Conservation (phyloP, 371 early-diverging fungal genomes). For the Mucor saturninus region DNA sequence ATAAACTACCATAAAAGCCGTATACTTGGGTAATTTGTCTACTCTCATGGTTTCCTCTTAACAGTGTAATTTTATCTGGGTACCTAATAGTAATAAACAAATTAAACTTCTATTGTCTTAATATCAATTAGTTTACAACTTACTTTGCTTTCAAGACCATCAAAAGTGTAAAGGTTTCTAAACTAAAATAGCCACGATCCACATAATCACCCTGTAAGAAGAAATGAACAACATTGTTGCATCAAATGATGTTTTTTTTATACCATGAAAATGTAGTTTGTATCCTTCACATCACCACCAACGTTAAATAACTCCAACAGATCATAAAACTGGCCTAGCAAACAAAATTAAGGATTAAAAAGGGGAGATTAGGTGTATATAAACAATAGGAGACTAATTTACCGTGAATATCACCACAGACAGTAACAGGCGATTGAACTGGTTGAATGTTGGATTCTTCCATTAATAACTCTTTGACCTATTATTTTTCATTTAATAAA, state of each 20-base stretch:
- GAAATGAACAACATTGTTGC: neutral
- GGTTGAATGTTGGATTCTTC: slow-evolving; percentile 96
- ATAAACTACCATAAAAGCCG: slow-evolving; percentile 87
- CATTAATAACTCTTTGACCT: slow-evolving; percentile 96
- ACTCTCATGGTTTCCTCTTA: slow-evolving; percentile 99
- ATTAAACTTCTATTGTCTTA: neutral
- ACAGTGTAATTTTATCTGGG: slow-evolving; percentile 94
- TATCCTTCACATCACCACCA: slow-evolving; percentile 97
- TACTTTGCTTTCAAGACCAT: slow-evolving; percentile 96
- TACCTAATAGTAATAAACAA: slow-evolving; percentile 36
- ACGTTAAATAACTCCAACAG: slow-evolving; percentile 97
- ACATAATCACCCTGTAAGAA: slow-evolving; percentile 93
- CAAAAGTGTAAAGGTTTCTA: slow-evolving; percentile 98
- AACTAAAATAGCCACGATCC: slow-evolving; percentile 99
- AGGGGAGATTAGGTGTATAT: neutral
- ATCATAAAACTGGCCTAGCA: slow-evolving; percentile 95
- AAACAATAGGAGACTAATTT: slow-evolving; percentile 6
- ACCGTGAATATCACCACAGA: slow-evolving; percentile 99
- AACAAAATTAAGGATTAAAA: neutral
- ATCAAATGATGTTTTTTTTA: slow-evolving; percentile 19
- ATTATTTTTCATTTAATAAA: neutral
- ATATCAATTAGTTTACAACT: slow-evolving; percentile 7
- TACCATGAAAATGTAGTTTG: slow-evolving; percentile 99
- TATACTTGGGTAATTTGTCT: slow-evolving; percentile 99
- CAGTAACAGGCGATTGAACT: slow-evolving; percentile 96